Evolutionary conservation across 2,329 filamentous ascomycete species (phyloP).

Genomic region (Penicillium sp.): DNA sequence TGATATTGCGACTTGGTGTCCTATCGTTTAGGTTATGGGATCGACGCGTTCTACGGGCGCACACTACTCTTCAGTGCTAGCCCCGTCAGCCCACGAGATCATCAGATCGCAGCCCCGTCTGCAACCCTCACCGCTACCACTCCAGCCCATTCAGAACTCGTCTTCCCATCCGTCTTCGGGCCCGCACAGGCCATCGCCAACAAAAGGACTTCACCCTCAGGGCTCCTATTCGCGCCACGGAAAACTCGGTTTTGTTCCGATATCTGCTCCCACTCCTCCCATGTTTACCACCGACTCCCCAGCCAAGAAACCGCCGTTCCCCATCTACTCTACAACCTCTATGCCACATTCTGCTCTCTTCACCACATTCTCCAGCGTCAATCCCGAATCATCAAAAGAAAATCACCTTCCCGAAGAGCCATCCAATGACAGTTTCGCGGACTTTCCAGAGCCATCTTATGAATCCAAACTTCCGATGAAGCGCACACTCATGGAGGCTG

Average conservation of each 20-base stretch:
- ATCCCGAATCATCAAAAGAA: slow-evolving; percentile 51
- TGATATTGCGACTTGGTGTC: slow-evolving; percentile 15
- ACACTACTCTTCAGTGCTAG: slow-evolving; percentile 60
- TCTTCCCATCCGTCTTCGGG: slow-evolving; percentile 59
- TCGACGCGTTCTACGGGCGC: slow-evolving; percentile 49
- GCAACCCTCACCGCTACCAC: slow-evolving; percentile 55
- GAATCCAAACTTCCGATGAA: slow-evolving; percentile 49
- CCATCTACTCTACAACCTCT: slow-evolving; percentile 33
- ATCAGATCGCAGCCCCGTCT: slow-evolving; percentile 43
- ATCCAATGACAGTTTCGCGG: slow-evolving; percentile 47
- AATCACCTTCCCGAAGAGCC: slow-evolving; percentile 41
- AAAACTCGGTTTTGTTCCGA: slow-evolving; percentile 64
- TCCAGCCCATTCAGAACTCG: slow-evolving; percentile 43
- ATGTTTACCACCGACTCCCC: slow-evolving; percentile 51
- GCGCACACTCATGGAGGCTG: slow-evolving; percentile 69
- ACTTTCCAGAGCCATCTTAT: slow-evolving; percentile 50
- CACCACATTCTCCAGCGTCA: slow-evolving; percentile 50
- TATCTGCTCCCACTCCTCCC: slow-evolving; percentile 47
- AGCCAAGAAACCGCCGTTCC: slow-evolving; percentile 45
- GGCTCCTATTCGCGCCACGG: slow-evolving; percentile 59
- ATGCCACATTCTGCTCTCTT: slow-evolving; percentile 50
- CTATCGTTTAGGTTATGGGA: slow-evolving; percentile 33
- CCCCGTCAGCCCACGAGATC: slow-evolving; percentile 38
- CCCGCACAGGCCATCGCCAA: slow-evolving; percentile 63
- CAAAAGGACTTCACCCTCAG: slow-evolving; percentile 59